Evolutionary conservation across 306 rosid genomes (phyloP), one percentile per base, ranked within the genome.

Genomic region (Bauhinia variegata): DNA sequence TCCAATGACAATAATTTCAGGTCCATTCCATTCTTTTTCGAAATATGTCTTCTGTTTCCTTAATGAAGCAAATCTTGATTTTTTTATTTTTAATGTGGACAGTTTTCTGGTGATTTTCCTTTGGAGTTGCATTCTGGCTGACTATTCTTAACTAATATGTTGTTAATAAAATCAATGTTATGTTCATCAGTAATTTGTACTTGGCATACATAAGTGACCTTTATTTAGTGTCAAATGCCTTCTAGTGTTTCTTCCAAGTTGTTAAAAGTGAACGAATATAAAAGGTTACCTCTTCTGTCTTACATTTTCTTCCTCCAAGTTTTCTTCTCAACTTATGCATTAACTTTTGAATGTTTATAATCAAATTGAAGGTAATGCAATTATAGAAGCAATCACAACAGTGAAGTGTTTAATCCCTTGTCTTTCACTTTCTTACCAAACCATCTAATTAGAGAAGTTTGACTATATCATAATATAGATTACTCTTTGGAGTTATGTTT

Each of bases 1-100:
- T 64, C 91, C 91, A 2, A 82, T 82, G 90, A 85, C 91, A 16
- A 80, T 85, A 54, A 82, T 85, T 51, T 66, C 85, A 77, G 91
- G 87, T 85, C 46, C 65, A 61, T 60, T 44, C 67, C 43, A 54
- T 44, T 80, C 13, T 43, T 52, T 62, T n/a, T 18, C 7, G 13
- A 19, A 7, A 11, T 6, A 1, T 38, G 37, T 13, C 47, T 31
- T 13, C 41, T 23, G 15, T 38, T 66, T 11, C 51, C 17, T 60
- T 14, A 23, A 12, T 58, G 61, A 42, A 69, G 49, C 7, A 46
- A 49, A 39, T n/a, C 19, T 47, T 49, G 5, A 46, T 64, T 19
- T 19, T 10, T 50, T 55, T 12, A 13, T 15, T 7, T 63, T 61
- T 43, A 41, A 31, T 5, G 33, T 16, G 4, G 37, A 46, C 28